Conservation (phyloP, 805 yeast species). For the Yarrowia bubula region DNA sequence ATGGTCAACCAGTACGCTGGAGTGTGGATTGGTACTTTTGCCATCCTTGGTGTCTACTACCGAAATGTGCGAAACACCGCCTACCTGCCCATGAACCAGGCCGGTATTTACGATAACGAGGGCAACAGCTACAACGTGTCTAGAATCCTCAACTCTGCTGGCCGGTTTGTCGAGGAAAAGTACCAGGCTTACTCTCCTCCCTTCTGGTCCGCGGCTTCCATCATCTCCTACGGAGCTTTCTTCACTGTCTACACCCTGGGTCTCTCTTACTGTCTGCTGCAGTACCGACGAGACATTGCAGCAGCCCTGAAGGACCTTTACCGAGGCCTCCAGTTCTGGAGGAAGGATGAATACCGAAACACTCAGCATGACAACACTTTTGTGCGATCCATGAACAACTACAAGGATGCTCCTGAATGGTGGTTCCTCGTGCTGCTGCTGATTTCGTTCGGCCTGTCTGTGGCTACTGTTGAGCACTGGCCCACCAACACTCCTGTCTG, state of each 20-base stretch:
- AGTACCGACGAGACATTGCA: conserved; percentile 29
- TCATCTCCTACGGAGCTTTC: conserved; percentile 51
- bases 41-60: conserved; percentile 49
- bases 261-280: conserved; percentile 42
- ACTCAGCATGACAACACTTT: conserved; percentile 44
- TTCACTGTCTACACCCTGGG: conserved; percentile 58
- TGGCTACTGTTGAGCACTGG: conserved; percentile 44
- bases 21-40: conserved; percentile 48
- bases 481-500: conserved; percentile 53
- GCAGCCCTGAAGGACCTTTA: conserved; percentile 29
- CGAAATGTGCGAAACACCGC: conserved; percentile 58
- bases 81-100: conserved; percentile 58
- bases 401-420: conserved; percentile 53
- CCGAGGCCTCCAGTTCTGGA: neutral
- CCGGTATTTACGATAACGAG: conserved; percentile 50
- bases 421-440: conserved; percentile 50
- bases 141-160: conserved; percentile 41
- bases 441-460: conserved; percentile 47
- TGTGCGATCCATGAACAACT: conserved; percentile 48
- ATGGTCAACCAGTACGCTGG: conserved; percentile 35
- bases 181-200: conserved; percentile 67
- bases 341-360: neutral
- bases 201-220: conserved; percentile 53
- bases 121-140: conserved; percentile 51
- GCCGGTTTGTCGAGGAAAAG: conserved; percentile 44